Evolutionary conservation across 768 basidiomycete species (phyloP).

Genomic region (Amanita molliuscula): DNA sequence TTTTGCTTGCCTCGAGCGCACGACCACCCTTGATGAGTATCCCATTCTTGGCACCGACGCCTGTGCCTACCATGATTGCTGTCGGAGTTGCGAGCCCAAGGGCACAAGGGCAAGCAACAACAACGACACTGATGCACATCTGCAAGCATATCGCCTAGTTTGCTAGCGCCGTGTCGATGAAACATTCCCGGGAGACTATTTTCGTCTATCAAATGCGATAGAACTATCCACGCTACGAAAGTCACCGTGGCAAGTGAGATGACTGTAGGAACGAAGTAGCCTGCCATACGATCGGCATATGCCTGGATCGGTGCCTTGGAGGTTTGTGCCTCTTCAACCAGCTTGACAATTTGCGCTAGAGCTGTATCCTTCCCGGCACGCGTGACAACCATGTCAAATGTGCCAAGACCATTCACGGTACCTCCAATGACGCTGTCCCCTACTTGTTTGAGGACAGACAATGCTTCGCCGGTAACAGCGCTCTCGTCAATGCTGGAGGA

Average conservation of each 20-base stretch:
- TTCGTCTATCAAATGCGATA: conserved; percentile 49
- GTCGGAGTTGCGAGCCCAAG: conserved; percentile 94
- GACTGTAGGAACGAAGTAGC: conserved; percentile 90
- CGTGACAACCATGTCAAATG: conserved; percentile 92
- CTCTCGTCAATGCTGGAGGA: conserved; percentile 90
- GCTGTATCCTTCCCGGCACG: conserved; percentile 96
- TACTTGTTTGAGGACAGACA: conserved; percentile 75
- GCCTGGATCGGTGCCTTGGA: conserved; percentile 97
- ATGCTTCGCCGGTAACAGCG: conserved; percentile 90
- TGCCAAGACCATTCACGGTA: conserved; percentile 94
- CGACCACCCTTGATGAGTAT: conserved; percentile 97
- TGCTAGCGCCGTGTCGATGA: conserved; percentile 70
- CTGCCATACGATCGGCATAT: conserved; percentile 90
- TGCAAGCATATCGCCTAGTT: conserved; percentile 88
- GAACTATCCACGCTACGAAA: conserved; percentile 73
- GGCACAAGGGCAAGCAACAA: conserved; percentile 97
- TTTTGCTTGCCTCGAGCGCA: conserved; percentile 84
- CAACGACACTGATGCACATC: conserved; percentile 95
- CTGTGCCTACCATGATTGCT: conserved; percentile 98
- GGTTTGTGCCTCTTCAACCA: conserved; percentile 97
- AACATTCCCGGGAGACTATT: conserved; percentile 75
- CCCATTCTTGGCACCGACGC: conserved; percentile 92
- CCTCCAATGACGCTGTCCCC: conserved; percentile 92
- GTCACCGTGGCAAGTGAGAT: conserved; percentile 75
- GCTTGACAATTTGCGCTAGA: conserved; percentile 88